A percentile compares a stretch with the other conserved stretches of the same genome.
Conservation (phyloP, 192 early-diverging fungal genomes). For the Coemansia sp. region DNA sequence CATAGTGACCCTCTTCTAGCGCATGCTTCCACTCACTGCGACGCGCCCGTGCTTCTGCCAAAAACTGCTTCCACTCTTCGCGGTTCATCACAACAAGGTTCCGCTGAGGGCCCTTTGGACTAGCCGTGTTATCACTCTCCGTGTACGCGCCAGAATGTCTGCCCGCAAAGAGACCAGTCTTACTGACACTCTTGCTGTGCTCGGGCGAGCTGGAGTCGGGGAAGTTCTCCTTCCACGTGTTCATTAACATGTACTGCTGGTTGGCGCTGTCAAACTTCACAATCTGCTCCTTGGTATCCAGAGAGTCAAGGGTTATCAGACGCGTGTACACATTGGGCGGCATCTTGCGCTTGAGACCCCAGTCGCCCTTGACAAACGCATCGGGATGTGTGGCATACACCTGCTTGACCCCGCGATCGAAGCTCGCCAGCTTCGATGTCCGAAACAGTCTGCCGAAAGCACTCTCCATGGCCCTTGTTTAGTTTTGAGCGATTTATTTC, state of each 20-base stretch:
- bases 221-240: conserved; percentile 77
- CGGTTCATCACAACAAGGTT: conserved; percentile 64
- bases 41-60: conserved; percentile 59
- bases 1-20: conserved; percentile 40
- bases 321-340: conserved; percentile 66
- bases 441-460: conserved; percentile 67
- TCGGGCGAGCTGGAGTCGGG: conserved; percentile 59
- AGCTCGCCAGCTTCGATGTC: conserved; percentile 69
- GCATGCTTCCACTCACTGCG: conserved; percentile 58
- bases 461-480: conserved; percentile 55
- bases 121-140: neutral
- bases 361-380: conserved; percentile 58
- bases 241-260: conserved; percentile 58
- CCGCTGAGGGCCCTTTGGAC: conserved; percentile 24
- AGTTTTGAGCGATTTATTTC: neutral
- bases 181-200: neutral
- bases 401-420: conserved; percentile 67
- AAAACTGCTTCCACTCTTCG: conserved; percentile 62
- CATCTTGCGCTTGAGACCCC: conserved; percentile 76
- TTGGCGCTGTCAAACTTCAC: conserved; percentile 67
- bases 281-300: conserved; percentile 76
- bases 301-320: conserved; percentile 56
- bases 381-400: conserved; percentile 70
- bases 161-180: neutral
- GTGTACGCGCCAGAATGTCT: neutral